Evolutionary conservation across 306 rosid genomes (phyloP), one percentile per base, ranked within the genome.

Genomic region (Elaeagnus macrophylla): DNA sequence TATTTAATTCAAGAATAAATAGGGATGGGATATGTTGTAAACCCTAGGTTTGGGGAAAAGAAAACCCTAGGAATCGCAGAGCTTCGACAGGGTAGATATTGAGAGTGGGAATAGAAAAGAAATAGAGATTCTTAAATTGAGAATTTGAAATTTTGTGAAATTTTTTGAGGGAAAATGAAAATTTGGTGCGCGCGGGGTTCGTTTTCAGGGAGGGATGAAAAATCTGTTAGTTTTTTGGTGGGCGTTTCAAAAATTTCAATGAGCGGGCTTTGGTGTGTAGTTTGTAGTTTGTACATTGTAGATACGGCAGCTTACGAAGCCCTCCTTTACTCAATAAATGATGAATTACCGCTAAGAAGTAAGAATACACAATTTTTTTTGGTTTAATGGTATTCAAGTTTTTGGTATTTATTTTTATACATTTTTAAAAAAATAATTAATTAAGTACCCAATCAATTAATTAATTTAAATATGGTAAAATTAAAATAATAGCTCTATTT

Each of bases 31-130:
- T 10, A 49, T 13, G 12, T 12, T 19, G 8, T 40, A 70, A 75
- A 80, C 83, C 76, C 80, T 61, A 75, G 59, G 37, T 42, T 42
- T 8, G 57, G 37, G 61, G 57, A 48, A 12, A 9, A 35, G 13
- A 16, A 75, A 77, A 79, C 74, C 81, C 76, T 71, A 71, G 57
- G 37, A 62, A 67, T 60, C n/a, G 2, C 11, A 46, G 53, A 37
- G 57, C 20, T 6, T 37, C 35, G 53, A 1, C 14, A 32, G 35
- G 55, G 1, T 9, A 37, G 45, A 41, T 7, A 13, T 3, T 37
- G 58, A 52, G 36, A 6, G 15, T 1, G 46, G 61, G 7, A 51
- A 65, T 14, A 59, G 43, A 38, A 15, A 47, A 6, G 37, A 40
- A 54, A 48, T 9, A 17, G 37, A 43, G 51, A 17, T 14, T 51